phyloP scores from a whole-genome alignment of 2,329 filamentous ascomycete genomes.

The Pseudogymnoascus pannorum region DNA sequence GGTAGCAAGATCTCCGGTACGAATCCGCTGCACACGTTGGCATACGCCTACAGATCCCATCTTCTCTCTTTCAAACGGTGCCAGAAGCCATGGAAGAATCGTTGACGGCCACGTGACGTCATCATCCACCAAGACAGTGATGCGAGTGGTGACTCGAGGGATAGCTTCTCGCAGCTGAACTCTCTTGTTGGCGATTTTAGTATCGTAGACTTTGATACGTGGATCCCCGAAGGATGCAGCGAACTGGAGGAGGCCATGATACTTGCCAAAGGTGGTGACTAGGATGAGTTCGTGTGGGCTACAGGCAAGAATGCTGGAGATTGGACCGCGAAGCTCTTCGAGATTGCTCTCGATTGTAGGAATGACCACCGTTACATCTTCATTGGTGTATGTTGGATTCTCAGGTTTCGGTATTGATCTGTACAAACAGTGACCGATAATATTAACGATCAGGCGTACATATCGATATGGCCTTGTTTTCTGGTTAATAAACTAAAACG shows the following conservation, averaged over 20 bases:
- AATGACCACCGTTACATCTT: constrained; percentile 90
- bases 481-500: constrained; percentile 10
- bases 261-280: constrained; percentile 78
- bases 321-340: constrained; percentile 72
- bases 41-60: constrained; percentile 91
- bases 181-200: constrained; percentile 87
- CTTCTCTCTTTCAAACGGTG: constrained; percentile 75
- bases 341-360: constrained; percentile 86
- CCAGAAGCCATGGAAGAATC: constrained; percentile 83
- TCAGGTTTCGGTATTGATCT: constrained; percentile 75
- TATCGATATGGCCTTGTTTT: constrained; percentile 73
- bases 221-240: constrained; percentile 51
- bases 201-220: constrained; percentile 66
- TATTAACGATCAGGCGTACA: constrained; percentile 75
- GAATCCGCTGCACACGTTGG: constrained; percentile 68
- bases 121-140: constrained; percentile 91
- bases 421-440: constrained; percentile 79
- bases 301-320: constrained; percentile 68
- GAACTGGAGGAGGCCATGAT: constrained; percentile 59
- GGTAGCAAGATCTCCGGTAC: constrained; percentile 48
- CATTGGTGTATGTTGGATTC: constrained; percentile 62
- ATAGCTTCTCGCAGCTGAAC: constrained; percentile 89
- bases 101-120: constrained; percentile 89
- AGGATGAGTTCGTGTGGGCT: constrained; percentile 68
- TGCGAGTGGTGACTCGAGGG: constrained; percentile 71